Evolutionary conservation across 2,329 filamentous ascomycete species (phyloP).

Genomic region (Plectosphaerella cucumerina): DNA sequence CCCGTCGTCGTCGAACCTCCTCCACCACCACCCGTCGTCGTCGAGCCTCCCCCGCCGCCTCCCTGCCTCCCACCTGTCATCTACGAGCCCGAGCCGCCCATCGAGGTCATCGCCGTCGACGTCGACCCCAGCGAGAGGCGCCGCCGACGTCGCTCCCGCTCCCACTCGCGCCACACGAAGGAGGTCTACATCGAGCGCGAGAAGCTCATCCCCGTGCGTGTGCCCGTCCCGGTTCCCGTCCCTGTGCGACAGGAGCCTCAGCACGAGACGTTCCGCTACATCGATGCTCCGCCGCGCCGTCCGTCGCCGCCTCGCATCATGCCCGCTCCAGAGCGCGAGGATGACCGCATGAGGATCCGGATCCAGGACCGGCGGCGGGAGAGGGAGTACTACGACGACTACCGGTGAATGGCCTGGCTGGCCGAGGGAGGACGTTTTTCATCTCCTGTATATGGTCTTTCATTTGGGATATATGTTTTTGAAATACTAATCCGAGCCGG

Average conservation of each 20-base stretch:
- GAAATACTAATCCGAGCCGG: too few relatives aligned
- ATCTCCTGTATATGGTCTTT: not conserved
- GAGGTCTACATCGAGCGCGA: conserved; percentile 44
- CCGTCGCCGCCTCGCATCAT: conserved; percentile 25
- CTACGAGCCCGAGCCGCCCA: conserved; percentile 12
- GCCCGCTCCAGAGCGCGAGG: conserved; percentile 23
- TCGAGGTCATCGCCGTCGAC: conserved; percentile 22
- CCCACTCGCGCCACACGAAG: conserved; percentile 18
- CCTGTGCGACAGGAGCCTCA: conserved; percentile 25
- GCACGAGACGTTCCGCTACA: conserved; percentile 49
- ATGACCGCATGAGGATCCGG: conserved; percentile 25
- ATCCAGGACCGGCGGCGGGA: conserved; percentile 27
- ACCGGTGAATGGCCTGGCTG: not conserved
- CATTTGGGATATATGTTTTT: not conserved
- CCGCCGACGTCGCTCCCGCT: conserved; percentile 23
- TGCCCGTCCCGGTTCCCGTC: conserved; percentile 35
- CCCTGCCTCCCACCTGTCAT: conserved; percentile 10
- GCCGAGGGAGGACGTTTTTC: not conserved
- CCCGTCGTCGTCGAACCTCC: conserved; percentile 12
- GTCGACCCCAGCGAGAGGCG: conserved; percentile 18
- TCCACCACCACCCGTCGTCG: conserved; percentile 16
- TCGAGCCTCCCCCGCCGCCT: conserved; percentile 17
- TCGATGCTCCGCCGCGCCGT: conserved; percentile 41
- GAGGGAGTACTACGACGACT: conserved; percentile 23
- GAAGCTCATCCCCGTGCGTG: conserved; percentile 43